Evolutionary conservation across 192 early-diverging fungal species (phyloP), one percentile per base, ranked within the genome.

Genomic region (Lunasporangiospora selenospora): DNA sequence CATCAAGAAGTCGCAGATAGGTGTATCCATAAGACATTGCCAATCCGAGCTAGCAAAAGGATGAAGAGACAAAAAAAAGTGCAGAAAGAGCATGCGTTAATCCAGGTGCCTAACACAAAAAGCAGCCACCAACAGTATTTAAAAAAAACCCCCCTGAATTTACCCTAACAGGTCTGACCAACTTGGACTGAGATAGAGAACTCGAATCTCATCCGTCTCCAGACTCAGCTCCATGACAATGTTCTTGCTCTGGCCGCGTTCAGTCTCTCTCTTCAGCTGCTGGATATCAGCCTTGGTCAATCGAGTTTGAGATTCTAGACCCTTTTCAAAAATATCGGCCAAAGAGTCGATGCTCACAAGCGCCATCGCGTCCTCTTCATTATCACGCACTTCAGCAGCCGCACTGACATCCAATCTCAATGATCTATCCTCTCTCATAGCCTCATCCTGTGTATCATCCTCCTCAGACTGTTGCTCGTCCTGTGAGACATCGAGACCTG

Each of bases 181-280:
- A 21, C 82, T 80, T n/a, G 91, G 90, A 32, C 86, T 88, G 6
- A 91, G 62, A 65, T 93, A 93, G 10, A 76, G 32, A n/a, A 76
- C 66, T 47, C 70, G 53, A 19, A 91, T 62, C 2, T 75, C 63
- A 7, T 82, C 82, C 30, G 43, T 59, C 7, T 82, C 80, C 21
- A 90, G 73, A 46, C 65, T 78, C n/a, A 95, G 63, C 53, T 95
- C 93, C 83, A 95, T 87, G 39, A 95, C 80, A 29, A 93, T 82
- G 12, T 86, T 93, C 37, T 83, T 79, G 50, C 83, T 89, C 60
- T 92, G 89, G 31, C 81, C 83, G 44, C 81, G 78, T 45, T 87
- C 80, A 0, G 88, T 89, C n/a, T 81, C 90, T 34, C 75, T 76
- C 38, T 82, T 81, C 6, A 90, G 69, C 39, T 89, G 77, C 26